These are phyloP conservation scores for Neurospora sp. DNA, from an alignment of 495 filamentous ascomycete species.

Conservation along the genomic window DNA sequence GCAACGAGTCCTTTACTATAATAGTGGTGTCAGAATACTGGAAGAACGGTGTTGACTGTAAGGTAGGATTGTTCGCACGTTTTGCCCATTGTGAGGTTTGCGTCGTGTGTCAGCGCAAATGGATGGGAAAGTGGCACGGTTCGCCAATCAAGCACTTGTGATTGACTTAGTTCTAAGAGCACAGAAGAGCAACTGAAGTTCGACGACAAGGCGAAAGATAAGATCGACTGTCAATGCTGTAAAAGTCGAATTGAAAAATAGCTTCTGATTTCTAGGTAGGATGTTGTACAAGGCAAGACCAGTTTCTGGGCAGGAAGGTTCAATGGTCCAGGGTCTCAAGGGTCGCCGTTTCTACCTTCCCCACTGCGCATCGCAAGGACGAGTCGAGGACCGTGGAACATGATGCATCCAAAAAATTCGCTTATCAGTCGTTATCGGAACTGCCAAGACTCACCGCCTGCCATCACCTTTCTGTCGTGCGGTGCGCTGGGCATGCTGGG, in stretches of 20 bases:
- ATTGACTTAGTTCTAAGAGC: neutral
- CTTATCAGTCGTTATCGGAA: slow-evolving; percentile 24
- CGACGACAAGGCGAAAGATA: neutral
- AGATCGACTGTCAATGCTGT: neutral
- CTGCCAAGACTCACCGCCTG: slow-evolving; percentile 18
- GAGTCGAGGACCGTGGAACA: slow-evolving; percentile 4
- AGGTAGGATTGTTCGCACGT: slow-evolving; percentile 5
- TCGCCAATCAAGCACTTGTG: neutral
- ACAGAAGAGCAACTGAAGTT: neutral
- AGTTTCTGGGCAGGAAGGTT: neutral
- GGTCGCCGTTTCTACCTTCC: neutral
- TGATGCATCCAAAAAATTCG: slow-evolving; percentile 19
- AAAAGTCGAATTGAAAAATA: neutral
- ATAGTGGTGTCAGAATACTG: neutral
- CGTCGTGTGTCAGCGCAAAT: neutral
- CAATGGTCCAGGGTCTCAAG: neutral
- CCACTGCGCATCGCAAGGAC: slow-evolving; percentile 1
- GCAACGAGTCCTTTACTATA: slow-evolving; percentile 27
- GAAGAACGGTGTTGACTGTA: neutral
- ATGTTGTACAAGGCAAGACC: neutral
- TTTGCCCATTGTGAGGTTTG: slow-evolving; percentile 16
- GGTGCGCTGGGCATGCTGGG: neutral
- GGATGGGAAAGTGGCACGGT: neutral
- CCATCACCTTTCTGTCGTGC: neutral
- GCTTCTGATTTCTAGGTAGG: neutral